These are phyloP conservation scores for Cladophialophora psammophila DNA, from an alignment of 2,329 filamentous ascomycete genomes.

Conservation along the genomic window DNA sequence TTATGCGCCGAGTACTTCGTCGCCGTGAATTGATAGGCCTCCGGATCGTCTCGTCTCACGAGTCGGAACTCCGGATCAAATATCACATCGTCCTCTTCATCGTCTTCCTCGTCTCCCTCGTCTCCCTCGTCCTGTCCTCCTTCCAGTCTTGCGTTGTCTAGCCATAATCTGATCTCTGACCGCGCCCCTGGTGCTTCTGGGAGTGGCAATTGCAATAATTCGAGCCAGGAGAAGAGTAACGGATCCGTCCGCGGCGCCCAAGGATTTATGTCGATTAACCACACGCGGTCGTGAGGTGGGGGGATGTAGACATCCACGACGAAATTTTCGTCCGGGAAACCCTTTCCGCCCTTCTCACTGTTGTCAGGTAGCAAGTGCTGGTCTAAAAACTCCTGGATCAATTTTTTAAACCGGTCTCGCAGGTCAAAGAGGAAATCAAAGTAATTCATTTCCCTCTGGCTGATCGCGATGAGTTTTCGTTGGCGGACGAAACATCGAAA, in stretches of 20 bases:
- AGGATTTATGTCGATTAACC: constrained; percentile 92
- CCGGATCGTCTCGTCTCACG: constrained; percentile 82
- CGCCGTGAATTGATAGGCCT: constrained; percentile 84
- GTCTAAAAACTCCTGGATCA: constrained; percentile 79
- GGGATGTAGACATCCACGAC: constrained; percentile 94
- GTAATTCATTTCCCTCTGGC: constrained; percentile 88
- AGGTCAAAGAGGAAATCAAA: constrained; percentile 81
- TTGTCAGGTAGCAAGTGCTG: constrained; percentile 57
- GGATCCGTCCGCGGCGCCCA: constrained; percentile 92
- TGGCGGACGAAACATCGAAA: constrained; percentile 95
- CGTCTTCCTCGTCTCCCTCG: not conserved
- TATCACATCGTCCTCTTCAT: constrained; percentile 44
- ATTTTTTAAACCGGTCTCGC: constrained; percentile 69
- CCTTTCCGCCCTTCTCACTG: not conserved
- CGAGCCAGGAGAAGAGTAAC: constrained; percentile 86
- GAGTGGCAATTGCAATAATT: constrained; percentile 74
- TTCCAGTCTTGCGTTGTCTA: not conserved
- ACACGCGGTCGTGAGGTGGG: constrained; percentile 73
- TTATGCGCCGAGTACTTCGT: constrained; percentile 95
- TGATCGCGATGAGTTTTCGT: constrained; percentile 78
- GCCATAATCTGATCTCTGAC: not conserved
- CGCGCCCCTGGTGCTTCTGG: constrained; percentile 1
- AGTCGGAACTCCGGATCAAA: constrained; percentile 80
- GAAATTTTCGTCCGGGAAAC: constrained; percentile 80
- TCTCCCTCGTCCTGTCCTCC: not conserved